Evolutionary conservation across 257 asterid genomes (phyloP).

Genomic region (Coffea canephora): DNA sequence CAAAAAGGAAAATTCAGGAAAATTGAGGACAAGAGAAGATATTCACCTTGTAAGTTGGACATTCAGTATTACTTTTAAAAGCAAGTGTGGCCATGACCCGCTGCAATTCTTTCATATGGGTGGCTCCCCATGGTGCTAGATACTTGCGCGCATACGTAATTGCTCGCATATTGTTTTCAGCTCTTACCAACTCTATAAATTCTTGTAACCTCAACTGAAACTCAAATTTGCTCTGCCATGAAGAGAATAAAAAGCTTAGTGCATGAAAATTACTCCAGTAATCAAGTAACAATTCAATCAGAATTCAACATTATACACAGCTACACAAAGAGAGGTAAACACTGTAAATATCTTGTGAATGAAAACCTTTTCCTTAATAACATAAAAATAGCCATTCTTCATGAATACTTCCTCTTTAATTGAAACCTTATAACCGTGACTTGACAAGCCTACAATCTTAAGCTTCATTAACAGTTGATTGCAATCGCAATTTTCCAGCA

Average conservation of each 20-base stretch:
- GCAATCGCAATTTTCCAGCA: not conserved
- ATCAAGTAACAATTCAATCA: not conserved
- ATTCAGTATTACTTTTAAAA: conserved; percentile 80
- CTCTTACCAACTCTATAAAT: conserved; percentile 87
- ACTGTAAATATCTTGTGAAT: not conserved
- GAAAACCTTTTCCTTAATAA: not conserved
- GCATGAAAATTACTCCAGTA: not conserved
- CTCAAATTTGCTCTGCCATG: conserved; percentile 88
- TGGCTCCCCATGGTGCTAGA: conserved; percentile 92
- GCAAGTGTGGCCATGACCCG: conserved; percentile 89
- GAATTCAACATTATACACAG: not conserved
- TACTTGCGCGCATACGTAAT: conserved; percentile 82
- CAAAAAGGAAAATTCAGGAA: not conserved
- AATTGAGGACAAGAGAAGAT: not conserved
- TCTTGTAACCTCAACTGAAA: conserved; percentile 96
- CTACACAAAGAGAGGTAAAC: not conserved
- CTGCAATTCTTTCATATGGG: conserved; percentile 95
- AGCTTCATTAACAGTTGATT: not conserved
- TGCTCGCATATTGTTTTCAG: conserved; percentile 69
- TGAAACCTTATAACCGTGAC: not conserved
- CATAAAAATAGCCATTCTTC: not conserved
- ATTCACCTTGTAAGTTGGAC: conserved; percentile 77
- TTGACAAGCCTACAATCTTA: conserved; percentile 1
- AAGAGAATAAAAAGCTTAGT: conserved; percentile 24
- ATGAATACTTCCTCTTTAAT: not conserved